Evolutionary conservation across 805 yeast genomes (phyloP), one percentile per base, ranked within the genome.

Genomic region (Cyberlindnera euphorbiae): DNA sequence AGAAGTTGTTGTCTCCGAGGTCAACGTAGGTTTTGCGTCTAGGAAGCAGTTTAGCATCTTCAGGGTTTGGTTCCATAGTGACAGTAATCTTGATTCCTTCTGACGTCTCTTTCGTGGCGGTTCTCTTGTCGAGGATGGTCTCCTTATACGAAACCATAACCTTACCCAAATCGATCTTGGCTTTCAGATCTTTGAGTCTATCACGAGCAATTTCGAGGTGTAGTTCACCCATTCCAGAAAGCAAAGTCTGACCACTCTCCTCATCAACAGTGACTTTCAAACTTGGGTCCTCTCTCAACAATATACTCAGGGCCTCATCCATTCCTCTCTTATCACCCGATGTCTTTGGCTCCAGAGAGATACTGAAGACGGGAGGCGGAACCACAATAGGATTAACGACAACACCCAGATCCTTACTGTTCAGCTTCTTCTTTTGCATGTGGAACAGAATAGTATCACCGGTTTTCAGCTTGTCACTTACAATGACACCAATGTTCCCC

Each of bases 191-290:
- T 28, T 73, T 74, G n/a, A 85, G 62, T 37, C 97, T 68, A 50
- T 86, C 93, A 32, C 69, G 71, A 2, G 93, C 83, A 46, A 93
- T 88, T 48, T 93, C 97, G 33, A 93, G 67, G 62, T 93, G 98
- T 32, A 93, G 67, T 54, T 93, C 97, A 27, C 98, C 98, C 97
- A 90, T 90, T 22, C 98, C 98, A 14, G 95, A 79, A 21, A 93
- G 60, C 18, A 89, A 73, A 2, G 89, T 79, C 62, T 93, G 97
- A 6, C 93, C 95, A 38, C 86, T 68, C 48, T 90, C 97, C 41
- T 86, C 89, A 56, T 93, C 85, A 33, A 68, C 71, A 4, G 75
- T 60, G 7, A 86, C 71, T 21, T 76, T 73, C 42, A 93, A 66
- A 33, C 95, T 84, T 4, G 98, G 98, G 52, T 93, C 98, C 53